Conservation (phyloP, 192 early-diverging fungal genomes). For the Coemansia sp. region DNA sequence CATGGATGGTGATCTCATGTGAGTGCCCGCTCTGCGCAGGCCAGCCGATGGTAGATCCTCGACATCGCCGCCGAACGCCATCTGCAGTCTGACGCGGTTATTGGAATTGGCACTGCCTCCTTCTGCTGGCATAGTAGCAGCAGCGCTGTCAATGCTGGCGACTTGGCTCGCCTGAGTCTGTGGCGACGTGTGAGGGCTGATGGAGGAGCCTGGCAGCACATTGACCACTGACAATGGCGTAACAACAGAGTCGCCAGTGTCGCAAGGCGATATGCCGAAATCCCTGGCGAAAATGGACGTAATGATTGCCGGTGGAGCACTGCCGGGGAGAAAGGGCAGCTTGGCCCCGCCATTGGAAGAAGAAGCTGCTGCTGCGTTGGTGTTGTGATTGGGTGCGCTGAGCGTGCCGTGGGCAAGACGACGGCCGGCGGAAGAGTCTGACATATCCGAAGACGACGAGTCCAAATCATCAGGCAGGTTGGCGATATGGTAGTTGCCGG, state of each 20-base stretch:
- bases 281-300: slow-evolving; percentile 24
- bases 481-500: slow-evolving; percentile 54
- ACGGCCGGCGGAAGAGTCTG: neutral
- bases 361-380: neutral
- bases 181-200: slow-evolving; percentile 29
- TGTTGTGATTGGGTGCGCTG: neutral
- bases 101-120: neutral
- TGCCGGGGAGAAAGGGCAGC: neutral
- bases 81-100: slow-evolving; percentile 11
- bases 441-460: slow-evolving; percentile 32
- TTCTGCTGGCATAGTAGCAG: neutral
- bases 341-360: neutral
- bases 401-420: neutral
- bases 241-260: slow-evolving; percentile 42
- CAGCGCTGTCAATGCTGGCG: neutral
- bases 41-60: slow-evolving; percentile 20
- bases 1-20: slow-evolving; percentile 28
- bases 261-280: slow-evolving; percentile 29
- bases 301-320: slow-evolving; percentile 31
- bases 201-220: slow-evolving; percentile 25
- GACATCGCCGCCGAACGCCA: slow-evolving; percentile 21
- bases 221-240: slow-evolving; percentile 57
- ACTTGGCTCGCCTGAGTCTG: slow-evolving; percentile 5
- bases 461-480: slow-evolving; percentile 50
- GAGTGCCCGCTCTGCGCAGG: slow-evolving; percentile 10